phyloP scores from a whole-genome alignment of 164 flowering plant genomes.

The Santalum album region DNA sequence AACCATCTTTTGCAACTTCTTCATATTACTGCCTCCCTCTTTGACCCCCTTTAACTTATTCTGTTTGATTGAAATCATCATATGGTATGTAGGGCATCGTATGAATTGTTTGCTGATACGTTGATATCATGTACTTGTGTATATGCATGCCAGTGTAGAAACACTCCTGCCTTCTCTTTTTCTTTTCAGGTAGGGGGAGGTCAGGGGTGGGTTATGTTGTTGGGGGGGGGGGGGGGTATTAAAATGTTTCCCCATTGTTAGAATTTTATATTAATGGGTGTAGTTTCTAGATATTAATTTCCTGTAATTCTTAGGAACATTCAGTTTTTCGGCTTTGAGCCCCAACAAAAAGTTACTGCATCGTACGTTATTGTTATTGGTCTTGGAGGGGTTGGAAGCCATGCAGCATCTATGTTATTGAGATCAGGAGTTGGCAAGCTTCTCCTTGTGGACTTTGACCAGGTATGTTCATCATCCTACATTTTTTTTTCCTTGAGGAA shows the following conservation, averaged over 20 bases:
- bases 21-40: no score
- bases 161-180: not conserved
- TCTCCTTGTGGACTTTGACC: constrained; percentile 94
- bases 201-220: no score
- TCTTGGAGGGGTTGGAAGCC: constrained; percentile 99
- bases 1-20: no score
- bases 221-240: not conserved
- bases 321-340: constrained; percentile 83
- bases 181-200: not conserved
- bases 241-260: not conserved
- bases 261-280: not conserved
- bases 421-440: constrained; percentile 92
- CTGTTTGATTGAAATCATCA: not conserved
- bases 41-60: not conserved
- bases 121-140: not conserved
- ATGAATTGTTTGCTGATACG: not conserved
- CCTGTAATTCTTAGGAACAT: constrained; percentile 52
- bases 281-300: constrained; percentile 1
- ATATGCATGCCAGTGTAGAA: not conserved
- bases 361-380: constrained; percentile 97
- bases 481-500: no score
- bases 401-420: constrained; percentile 95
- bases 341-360: constrained; percentile 66
- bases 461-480: constrained; percentile 32
- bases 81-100: no score